Evolutionary conservation across 78 protist genomes (phyloP).

Genomic region (Dictyostelium intermedium): DNA sequence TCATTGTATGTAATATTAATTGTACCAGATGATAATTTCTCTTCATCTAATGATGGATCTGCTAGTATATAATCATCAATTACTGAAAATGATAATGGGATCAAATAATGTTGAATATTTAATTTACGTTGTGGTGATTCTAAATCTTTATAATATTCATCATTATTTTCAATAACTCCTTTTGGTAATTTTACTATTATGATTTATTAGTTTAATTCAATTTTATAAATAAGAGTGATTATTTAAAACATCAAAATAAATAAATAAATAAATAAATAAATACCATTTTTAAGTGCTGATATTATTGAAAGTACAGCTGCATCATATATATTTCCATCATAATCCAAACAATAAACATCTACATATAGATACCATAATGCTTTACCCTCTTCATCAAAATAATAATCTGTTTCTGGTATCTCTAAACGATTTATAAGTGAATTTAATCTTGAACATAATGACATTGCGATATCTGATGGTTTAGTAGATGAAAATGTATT

Average conservation of each 20-base stretch:
- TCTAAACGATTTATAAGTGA: slow-evolving; percentile 19
- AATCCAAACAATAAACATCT: slow-evolving; percentile 77
- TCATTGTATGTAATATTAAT: slow-evolving; percentile 48
- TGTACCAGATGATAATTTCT: slow-evolving; percentile 52
- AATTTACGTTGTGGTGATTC: slow-evolving; percentile 18
- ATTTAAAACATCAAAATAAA: neutral
- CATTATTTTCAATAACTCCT: slow-evolving; percentile 31
- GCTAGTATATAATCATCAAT: slow-evolving; percentile 66
- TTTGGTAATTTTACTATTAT: slow-evolving; percentile 61
- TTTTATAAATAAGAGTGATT: neutral
- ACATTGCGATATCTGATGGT: slow-evolving; percentile 77
- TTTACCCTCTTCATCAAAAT: slow-evolving; percentile 58
- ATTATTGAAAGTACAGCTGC: slow-evolving; percentile 62
- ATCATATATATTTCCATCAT: slow-evolving; percentile 82
- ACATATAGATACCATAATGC: slow-evolving; percentile 78
- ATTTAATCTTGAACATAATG: slow-evolving; percentile 48
- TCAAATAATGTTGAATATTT: slow-evolving; percentile 18
- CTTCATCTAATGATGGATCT: slow-evolving; percentile 82
- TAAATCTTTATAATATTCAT: slow-evolving; percentile 37
- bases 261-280: neutral
- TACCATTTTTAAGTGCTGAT: slow-evolving; percentile 78
- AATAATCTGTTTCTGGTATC: slow-evolving; percentile 17
- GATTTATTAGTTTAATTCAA: neutral
- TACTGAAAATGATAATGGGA: slow-evolving; percentile 64
- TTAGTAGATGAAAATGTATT: slow-evolving; percentile 52